Base-by-base conservation (phyloP, 106 monocot species). In the Ottelia alismoides region DNA sequence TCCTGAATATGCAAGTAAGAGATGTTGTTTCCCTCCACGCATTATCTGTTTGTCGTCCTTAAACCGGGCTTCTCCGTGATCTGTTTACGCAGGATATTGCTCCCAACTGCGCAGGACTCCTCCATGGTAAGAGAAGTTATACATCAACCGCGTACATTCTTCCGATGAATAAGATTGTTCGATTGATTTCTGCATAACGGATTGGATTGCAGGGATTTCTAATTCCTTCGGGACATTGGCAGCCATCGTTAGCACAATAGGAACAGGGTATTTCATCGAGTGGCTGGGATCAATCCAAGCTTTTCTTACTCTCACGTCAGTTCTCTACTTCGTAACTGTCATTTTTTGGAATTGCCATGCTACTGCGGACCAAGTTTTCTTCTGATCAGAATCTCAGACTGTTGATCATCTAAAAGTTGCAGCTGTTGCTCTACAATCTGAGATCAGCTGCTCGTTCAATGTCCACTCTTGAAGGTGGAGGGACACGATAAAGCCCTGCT, bases 81-180 rank as follows among this genome's bases (percentile, higher is more conserved):
- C n/a, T n/a, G n/a, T n/a, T n/a, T n/a, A n/a, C n/a, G n/a, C 77
- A 92, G 92, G 92, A 93, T 43, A 83, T 93, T 56, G 87, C 92
- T 60, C 87, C 92, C 19, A 78, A 80, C 43, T 75, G 62, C 17
- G 92, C 92, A 20, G 92, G 92, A 69, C 80, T 82, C 62, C 70
- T 93, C 44, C 93, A 94, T 35, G 93, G 93, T 88, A 72, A 30
- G 76, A 49, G 31, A 2, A 28, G 10, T 43, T 24, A 27, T 24
- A 35, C 19, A 20, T 1, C n/a, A 2, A 25, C 30, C 1, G 25
- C 49, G 27, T 28, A 22, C 23, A 51, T 45, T 58, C 18, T 63
- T 2, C 44, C 6, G 3, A 22, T 52, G n/a, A 11, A 28, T 14
- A 17, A 11, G 21, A 20, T 16, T 49, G 25, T 49, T 30, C 54